phyloP scores from a whole-genome alignment of 2,329 filamentous ascomycete species.

The Alternaria postmessia region DNA sequence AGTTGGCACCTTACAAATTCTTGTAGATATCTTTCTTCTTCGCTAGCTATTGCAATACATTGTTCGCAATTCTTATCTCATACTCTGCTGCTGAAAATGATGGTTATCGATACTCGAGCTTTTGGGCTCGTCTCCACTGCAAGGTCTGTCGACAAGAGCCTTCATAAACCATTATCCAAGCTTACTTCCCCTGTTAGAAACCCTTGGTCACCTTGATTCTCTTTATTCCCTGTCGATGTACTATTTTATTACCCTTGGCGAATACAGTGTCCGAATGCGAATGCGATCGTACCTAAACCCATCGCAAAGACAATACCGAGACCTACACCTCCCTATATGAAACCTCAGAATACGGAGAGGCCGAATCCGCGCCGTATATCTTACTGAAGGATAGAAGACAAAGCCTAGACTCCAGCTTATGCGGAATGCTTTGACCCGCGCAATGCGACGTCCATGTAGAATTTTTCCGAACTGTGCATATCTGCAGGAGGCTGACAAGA shows the following conservation, averaged over 20 bases:
- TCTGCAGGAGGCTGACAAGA: background rate
- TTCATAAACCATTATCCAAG: background rate
- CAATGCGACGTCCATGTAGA: background rate
- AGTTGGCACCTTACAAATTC: constrained; percentile 10
- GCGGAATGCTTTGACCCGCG: background rate
- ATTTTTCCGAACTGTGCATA: background rate
- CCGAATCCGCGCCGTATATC: background rate
- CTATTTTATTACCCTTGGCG: constrained; percentile 22
- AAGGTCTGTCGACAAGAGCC: background rate
- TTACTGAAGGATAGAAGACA: background rate
- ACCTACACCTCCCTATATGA: constrained; percentile 62
- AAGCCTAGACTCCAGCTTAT: background rate
- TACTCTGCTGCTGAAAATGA: background rate
- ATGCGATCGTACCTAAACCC: constrained; percentile 73
- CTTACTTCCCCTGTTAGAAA: constrained; percentile 1
- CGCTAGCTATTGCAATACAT: background rate
- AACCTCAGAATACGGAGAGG: background rate
- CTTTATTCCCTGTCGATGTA: background rate
- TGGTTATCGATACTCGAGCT: background rate
- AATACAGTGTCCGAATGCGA: constrained; percentile 50
- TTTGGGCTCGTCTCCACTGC: background rate
- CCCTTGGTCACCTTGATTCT: no score
- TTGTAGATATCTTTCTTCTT: constrained; percentile 23
- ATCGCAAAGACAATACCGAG: constrained; percentile 75
- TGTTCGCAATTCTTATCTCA: background rate